These are phyloP conservation scores for Quercus phellos DNA, from an alignment of 331 rosid species.

Conservation along the genomic window DNA sequence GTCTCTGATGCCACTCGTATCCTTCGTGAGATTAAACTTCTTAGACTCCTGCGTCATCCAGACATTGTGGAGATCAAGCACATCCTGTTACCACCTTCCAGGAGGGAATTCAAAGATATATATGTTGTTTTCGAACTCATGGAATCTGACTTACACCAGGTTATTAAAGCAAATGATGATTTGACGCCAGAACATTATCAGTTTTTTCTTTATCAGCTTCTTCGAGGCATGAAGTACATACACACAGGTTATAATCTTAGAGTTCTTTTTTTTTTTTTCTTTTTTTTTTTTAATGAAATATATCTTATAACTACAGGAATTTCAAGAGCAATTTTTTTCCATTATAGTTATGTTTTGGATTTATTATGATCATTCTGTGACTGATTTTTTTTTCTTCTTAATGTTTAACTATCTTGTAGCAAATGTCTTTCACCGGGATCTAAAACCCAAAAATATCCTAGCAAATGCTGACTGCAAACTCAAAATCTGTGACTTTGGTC, in stretches of 20 bases:
- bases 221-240: constrained; percentile 94
- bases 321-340: background rate
- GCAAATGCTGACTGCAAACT: constrained; percentile 99
- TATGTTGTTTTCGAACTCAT: constrained; percentile 97
- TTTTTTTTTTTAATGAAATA: too few species aligned
- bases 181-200: constrained; percentile 97
- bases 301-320: constrained; percentile 7
- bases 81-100: constrained; percentile 92
- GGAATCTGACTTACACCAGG: constrained; percentile 99
- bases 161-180: constrained; percentile 98
- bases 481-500: constrained; percentile 98
- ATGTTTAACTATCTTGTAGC: constrained; percentile 57
- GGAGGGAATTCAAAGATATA: constrained; percentile 98
- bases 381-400: constrained; percentile 31
- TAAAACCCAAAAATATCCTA: constrained; percentile 91
- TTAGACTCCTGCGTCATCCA: constrained; percentile 89
- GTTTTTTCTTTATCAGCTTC: constrained; percentile 98
- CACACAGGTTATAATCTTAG: constrained; percentile 73
- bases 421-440: constrained; percentile 96
- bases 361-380: constrained; percentile 8
- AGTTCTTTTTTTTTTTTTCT: background rate
- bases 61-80: constrained; percentile 99
- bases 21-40: constrained; percentile 98
- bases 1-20: constrained; percentile 98
- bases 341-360: background rate